phyloP scores from a whole-genome alignment of 129 eudicot genomes.

The Flaveria robusta region DNA sequence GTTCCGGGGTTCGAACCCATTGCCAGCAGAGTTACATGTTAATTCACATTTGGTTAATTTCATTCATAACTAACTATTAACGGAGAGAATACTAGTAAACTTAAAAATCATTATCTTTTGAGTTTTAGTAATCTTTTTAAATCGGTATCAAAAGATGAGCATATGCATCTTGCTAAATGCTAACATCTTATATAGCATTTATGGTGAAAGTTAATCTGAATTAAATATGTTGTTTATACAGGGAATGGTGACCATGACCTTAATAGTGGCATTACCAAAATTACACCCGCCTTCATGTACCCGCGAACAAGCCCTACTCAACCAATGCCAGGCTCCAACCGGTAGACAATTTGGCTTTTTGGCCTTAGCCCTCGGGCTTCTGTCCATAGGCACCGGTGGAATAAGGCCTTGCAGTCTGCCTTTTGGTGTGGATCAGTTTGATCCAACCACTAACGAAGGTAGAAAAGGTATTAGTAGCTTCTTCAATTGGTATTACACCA shows the following conservation, averaged over 20 bases:
- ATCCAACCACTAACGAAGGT: constrained; percentile 78
- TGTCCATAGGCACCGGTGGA: constrained; percentile 65
- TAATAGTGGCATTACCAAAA: constrained; percentile 52
- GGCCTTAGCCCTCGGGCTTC: constrained; percentile 50
- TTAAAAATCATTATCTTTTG: not conserved
- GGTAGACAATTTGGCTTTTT: constrained; percentile 56
- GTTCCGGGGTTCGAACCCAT: no score
- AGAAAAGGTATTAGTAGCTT: constrained; percentile 79
- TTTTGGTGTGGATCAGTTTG: constrained; percentile 94
- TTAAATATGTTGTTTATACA: constrained; percentile 8
- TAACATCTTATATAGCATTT: not conserved
- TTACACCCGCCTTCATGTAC: constrained; percentile 71
- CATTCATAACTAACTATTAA: no score
- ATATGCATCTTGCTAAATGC: not conserved
- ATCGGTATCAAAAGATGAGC: not conserved
- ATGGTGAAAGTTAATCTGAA: not conserved
- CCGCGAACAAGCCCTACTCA: constrained; percentile 24
- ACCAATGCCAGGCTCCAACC: constrained; percentile 59
- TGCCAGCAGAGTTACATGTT: no score
- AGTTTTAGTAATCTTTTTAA: not conserved
- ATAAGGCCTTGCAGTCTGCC: constrained; percentile 88
- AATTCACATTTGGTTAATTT: no score
- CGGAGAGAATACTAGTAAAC: no score
- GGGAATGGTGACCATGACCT: constrained; percentile 84
- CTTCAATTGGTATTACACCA: constrained; percentile 92